A percentile compares a stretch with the other conserved stretches of the same genome.
Conservation (phyloP, 495 filamentous ascomycete genomes). For the Apodospora peruviana region DNA sequence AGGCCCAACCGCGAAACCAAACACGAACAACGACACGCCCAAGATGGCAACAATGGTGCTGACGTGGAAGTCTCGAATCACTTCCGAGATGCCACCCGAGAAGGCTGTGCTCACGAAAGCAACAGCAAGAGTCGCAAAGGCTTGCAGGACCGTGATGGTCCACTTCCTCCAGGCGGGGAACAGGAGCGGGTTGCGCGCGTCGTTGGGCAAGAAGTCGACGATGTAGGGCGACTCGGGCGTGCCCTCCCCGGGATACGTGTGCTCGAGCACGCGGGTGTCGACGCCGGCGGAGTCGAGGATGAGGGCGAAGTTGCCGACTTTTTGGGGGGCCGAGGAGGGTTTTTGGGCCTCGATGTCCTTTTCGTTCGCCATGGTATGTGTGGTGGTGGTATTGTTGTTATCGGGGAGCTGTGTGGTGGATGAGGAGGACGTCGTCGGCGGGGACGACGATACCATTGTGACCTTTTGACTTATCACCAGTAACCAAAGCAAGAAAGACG, state of each 20-base stretch:
- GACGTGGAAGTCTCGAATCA: conserved; percentile 54
- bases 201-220: conserved; percentile 67
- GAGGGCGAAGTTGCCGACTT: conserved; percentile 12
- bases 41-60: conserved; percentile 56
- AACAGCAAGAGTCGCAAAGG: conserved; percentile 66
- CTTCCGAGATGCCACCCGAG: conserved; percentile 61
- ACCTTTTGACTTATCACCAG: too few relatives aligned
- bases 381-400: too few relatives aligned
- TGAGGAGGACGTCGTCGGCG: too few relatives aligned
- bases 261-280: conserved; percentile 45
- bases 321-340: conserved; percentile 7
- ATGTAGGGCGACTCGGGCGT: conserved; percentile 69
- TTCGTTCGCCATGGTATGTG: too few relatives aligned
- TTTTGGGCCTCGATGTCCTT: conserved; percentile 24
- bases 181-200: conserved; percentile 67
- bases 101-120: conserved; percentile 75
- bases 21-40: conserved; percentile 67
- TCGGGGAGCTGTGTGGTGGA: too few relatives aligned
- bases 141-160: conserved; percentile 59
- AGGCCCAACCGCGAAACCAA: conserved; percentile 66
- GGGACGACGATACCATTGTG: too few relatives aligned
- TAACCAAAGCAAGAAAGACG: too few relatives aligned
- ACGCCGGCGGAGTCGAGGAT: conserved; percentile 35
- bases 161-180: conserved; percentile 61
- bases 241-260: conserved; percentile 61